Base-by-base conservation (phyloP, 179 eudicot species). In the Kewa caespitosa region DNA sequence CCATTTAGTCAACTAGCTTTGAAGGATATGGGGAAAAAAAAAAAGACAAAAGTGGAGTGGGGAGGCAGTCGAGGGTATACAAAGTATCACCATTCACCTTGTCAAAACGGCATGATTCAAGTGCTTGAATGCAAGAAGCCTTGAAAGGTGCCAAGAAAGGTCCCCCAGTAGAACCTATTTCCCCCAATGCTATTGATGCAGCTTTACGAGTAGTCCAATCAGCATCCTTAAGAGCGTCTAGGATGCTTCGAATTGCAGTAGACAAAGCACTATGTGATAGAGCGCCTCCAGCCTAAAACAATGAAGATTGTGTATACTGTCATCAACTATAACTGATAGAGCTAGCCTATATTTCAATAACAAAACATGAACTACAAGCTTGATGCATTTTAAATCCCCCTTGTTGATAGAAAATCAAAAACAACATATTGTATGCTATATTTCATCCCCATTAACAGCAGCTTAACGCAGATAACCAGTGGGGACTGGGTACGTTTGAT, bases 141-240 rank as follows among this genome's bases (percentile, higher is more conserved):
- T 84, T 92, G 55, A 87, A 87, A 67, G 89, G 85, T 52, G 86
- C 79, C 72, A 84, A 81, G 80, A 80, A 84, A 66, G 88, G 81
- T 74, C 89, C 90, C 38, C 91, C 91, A 83, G 86, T 82, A 39
- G 90, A 86, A 80, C 92, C 92, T 74, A 92, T 90, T 60, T 90
- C 89, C 18, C 86, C 91, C 69, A 94, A 70, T 32, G 91, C 88
- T 76, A 81, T 76, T 64, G 90, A 80, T 60, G 97, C 96, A 81
- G 98, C 93, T 85, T 92, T 93, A 32, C 97, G 92, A 52, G 97
- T 89, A 55, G 83, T 78, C 98, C 97, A 94, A 64, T 94, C 96
- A 83, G 79, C 77, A 75, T 83, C 88, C 83, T 88, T 90, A 6
- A 94, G 89, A 73, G 90, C 83, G 75, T 94, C 97, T 76, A 88